phyloP scores from a whole-genome alignment of 768 basidiomycete genomes.

The Lentinula raphanica region DNA sequence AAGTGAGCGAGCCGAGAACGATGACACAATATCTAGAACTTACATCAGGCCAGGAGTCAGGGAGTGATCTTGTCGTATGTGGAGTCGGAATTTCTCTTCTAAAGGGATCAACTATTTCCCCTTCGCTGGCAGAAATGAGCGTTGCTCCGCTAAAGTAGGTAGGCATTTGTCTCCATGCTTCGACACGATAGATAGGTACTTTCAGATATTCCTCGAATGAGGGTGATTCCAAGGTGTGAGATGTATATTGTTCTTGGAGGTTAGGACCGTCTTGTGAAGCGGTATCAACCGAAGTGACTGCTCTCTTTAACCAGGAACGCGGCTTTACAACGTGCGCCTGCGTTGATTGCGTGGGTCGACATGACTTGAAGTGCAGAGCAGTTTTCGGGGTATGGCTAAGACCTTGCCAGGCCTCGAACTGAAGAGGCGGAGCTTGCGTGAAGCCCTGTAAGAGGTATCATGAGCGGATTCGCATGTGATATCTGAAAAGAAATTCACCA shows the following conservation, averaged over 20 bases:
- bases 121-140: conserved; percentile 1
- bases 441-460: background rate
- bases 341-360: no score
- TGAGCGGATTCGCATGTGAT: background rate
- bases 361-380: background rate
- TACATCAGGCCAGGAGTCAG: no score
- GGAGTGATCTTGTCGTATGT: no score
- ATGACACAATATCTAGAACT: no score
- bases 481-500: no score
- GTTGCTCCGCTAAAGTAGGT: background rate
- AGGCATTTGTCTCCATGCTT: conserved; percentile 1
- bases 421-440: background rate
- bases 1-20: no score
- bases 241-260: no score
- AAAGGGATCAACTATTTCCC: conserved; percentile 9
- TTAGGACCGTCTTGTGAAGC: no score
- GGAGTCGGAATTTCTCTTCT: background rate
- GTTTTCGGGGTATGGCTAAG: background rate
- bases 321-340: no score
- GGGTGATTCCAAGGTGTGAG: background rate
- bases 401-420: background rate
- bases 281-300: no score
- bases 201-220: background rate
- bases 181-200: background rate
- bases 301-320: no score